Evolutionary conservation across 345 rosid genomes (phyloP).

Genomic region (Rhizophora mangle): DNA sequence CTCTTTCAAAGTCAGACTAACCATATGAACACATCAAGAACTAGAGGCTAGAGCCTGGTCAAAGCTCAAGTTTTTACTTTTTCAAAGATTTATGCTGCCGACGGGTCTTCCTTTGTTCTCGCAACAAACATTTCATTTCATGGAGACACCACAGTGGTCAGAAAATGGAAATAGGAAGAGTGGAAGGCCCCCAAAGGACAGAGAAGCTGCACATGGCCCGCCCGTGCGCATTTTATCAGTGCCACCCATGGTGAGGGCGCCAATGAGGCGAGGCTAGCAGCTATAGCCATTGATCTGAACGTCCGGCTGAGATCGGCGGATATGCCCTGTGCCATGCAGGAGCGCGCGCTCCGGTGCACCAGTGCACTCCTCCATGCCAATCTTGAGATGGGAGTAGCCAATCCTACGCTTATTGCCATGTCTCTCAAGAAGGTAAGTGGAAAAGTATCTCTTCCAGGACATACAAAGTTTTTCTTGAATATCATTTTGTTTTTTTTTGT

Average conservation of each 20-base stretch:
- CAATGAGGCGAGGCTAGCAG: slow-evolving; percentile 39
- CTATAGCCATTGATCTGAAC: slow-evolving; percentile 40
- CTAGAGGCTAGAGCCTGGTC: neutral
- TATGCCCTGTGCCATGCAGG: slow-evolving; percentile 47
- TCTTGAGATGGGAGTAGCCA: slow-evolving; percentile 14
- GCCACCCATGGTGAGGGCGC: slow-evolving; percentile 14
- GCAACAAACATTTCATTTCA: slow-evolving; percentile 3
- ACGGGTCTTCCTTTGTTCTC: neutral
- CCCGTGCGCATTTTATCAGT: slow-evolving; percentile 17
- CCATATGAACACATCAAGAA: too few relatives aligned
- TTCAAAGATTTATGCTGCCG: neutral
- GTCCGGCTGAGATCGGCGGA: slow-evolving; percentile 55
- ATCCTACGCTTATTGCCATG: slow-evolving; percentile 41
- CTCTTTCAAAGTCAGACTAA: slow-evolving; percentile 2
- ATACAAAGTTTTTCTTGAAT: neutral
- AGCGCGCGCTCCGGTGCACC: slow-evolving; percentile 40
- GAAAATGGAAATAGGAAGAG: slow-evolving; percentile 16
- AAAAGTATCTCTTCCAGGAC: too few relatives aligned
- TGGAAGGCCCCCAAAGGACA: slow-evolving; percentile 10
- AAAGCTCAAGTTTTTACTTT: slow-evolving; percentile 11
- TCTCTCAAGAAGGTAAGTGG: slow-evolving; percentile 42
- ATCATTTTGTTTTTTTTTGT: too few relatives aligned
- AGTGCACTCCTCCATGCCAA: slow-evolving; percentile 32
- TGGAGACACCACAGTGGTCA: slow-evolving; percentile 21
- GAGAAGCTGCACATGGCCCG: slow-evolving; percentile 13